Percentiles rank a stretch among this genome's conserved stretches.
These are phyloP conservation scores for Cyanidium caldarium DNA, from an alignment of 23 red algal genomes.

Conservation along the genomic window DNA sequence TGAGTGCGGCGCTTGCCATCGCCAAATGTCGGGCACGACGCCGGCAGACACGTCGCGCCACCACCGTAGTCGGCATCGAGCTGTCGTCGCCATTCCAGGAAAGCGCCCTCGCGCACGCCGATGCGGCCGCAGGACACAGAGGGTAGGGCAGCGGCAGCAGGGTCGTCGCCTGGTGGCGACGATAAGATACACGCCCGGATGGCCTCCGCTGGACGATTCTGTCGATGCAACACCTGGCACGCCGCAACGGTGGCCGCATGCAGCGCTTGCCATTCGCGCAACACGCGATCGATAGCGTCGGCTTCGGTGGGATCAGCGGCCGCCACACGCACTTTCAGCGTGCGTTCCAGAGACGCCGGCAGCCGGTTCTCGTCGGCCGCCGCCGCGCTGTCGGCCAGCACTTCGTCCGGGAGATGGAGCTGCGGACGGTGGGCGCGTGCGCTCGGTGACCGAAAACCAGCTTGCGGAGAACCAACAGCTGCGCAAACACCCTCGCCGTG, in stretches of 20 bases:
- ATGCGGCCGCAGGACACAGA: no score
- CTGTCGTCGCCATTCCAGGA: not conserved
- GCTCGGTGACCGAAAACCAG: no score
- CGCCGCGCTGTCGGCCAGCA: no score
- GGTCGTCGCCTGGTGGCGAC: no score
- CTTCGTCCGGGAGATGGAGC: not conserved
- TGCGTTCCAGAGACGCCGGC: not conserved
- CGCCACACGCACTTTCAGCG: not conserved
- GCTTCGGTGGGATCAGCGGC: not conserved
- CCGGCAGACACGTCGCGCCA: no score
- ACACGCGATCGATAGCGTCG: not conserved
- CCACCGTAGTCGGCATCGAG: no score
- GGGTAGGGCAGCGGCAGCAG: no score
- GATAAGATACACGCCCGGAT: not conserved
- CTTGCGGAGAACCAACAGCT: no score
- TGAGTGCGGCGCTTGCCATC: no score
- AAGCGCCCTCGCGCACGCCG: not conserved
- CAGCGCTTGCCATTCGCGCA: not conserved
- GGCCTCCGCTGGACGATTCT: not conserved
- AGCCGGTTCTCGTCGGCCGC: not conserved
- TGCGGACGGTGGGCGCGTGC: no score
- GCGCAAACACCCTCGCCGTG: no score
- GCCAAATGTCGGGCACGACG: no score
- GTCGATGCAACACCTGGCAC: not conserved
- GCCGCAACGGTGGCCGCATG: not conserved